Conservation (phyloP, 2,329 filamentous ascomycete species). For the Aspergillus pseudoglaucus region DNA sequence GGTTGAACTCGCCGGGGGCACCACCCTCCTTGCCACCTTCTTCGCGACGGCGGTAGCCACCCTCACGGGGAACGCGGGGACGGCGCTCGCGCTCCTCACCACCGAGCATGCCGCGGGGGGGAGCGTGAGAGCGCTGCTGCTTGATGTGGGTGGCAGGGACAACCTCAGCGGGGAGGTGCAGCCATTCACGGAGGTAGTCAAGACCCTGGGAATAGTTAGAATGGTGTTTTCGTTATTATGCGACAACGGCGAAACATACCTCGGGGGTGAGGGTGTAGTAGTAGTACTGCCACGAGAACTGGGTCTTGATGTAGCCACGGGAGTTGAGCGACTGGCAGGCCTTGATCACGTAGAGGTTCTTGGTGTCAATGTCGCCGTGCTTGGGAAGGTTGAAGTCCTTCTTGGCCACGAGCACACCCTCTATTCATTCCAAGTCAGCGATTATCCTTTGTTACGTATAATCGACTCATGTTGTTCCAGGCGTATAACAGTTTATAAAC, state of each 20-base stretch:
- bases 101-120: slow-evolving; percentile 97
- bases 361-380: slow-evolving; percentile 97
- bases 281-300: slow-evolving; percentile 99
- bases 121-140: slow-evolving; percentile 97
- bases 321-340: slow-evolving; percentile 97
- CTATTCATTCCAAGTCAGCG: slow-evolving; percentile 33
- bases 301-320: slow-evolving; percentile 98
- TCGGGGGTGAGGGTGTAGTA: slow-evolving; percentile 99
- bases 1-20: slow-evolving; percentile 86
- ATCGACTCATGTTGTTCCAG: slow-evolving; percentile 4
- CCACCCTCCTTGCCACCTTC: slow-evolving; percentile 84
- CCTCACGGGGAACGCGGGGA: slow-evolving; percentile 72
- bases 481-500: neutral
- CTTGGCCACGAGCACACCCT: slow-evolving; percentile 88
- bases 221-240: neutral
- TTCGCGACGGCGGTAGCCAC: slow-evolving; percentile 88
- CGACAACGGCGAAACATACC: slow-evolving; percentile 13
- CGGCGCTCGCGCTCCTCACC: slow-evolving; percentile 75
- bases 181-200: slow-evolving; percentile 99
- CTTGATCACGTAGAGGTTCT: slow-evolving; percentile 99
- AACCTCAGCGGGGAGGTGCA: slow-evolving; percentile 98
- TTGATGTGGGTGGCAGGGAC: slow-evolving; percentile 99
- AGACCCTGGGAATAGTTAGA: slow-evolving; percentile 57
- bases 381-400: slow-evolving; percentile 99
- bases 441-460: slow-evolving; percentile 11